These are phyloP conservation scores for Leccinellum albellum DNA, from an alignment of 768 basidiomycete species.

Conservation along the genomic window DNA sequence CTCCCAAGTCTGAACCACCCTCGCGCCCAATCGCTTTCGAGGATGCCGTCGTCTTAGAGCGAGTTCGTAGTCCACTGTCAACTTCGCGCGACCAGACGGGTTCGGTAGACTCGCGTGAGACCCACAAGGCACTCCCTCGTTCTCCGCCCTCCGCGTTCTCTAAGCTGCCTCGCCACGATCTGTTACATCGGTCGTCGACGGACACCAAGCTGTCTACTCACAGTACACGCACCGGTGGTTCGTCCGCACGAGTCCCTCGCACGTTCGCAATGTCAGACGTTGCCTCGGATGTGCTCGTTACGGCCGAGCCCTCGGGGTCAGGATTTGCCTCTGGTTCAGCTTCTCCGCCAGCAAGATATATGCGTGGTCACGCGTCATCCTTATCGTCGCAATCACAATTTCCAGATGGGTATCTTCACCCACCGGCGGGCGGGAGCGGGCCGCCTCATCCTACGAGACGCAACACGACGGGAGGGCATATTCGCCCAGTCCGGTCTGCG, in stretches of 20 bases:
- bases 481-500: constrained; percentile 28
- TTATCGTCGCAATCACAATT: constrained; percentile 26
- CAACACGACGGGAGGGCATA: constrained; percentile 64
- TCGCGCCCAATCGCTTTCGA: constrained; percentile 32
- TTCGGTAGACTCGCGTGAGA: constrained; percentile 31
- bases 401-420: constrained; percentile 51
- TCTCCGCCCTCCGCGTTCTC: constrained; percentile 21
- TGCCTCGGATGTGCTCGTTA: constrained; percentile 15
- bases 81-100: constrained; percentile 22
- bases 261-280: constrained; percentile 13
- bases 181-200: constrained; percentile 46
- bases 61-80: constrained; percentile 17
- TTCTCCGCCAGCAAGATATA: constrained; percentile 20
- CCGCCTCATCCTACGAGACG: constrained; percentile 49
- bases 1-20: constrained; percentile 17
- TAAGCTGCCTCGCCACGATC: constrained; percentile 22
- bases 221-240: constrained; percentile 20
- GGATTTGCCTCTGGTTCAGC: constrained; percentile 16
- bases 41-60: constrained; percentile 27
- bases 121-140: constrained; percentile 13
- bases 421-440: constrained; percentile 31
- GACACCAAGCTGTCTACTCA: constrained; percentile 43
- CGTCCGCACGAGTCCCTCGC: constrained; percentile 18
- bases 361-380: constrained; percentile 18
- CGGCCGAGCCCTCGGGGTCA: constrained; percentile 12